These are phyloP conservation scores for Crithidia thermophila DNA, from an alignment of 208 protist species.

Conservation along the genomic window DNA sequence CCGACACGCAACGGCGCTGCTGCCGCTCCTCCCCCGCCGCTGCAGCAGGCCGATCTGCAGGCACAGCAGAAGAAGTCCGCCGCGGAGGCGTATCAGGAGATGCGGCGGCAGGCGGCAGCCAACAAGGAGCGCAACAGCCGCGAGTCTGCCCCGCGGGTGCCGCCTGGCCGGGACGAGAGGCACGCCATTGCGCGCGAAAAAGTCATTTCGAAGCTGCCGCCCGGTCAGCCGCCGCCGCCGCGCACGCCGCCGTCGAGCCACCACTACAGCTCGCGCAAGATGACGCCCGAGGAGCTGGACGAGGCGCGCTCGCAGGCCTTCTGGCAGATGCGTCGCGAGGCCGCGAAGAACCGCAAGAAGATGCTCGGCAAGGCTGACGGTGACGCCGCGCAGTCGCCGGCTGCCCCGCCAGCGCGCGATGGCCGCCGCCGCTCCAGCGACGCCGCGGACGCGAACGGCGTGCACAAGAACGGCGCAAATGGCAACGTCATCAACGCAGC, in stretches of 20 bases:
- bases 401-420: no score
- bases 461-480: slow-evolving; percentile 33
- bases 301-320: slow-evolving; percentile 75
- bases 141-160: slow-evolving; percentile 20
- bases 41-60: slow-evolving; percentile 23
- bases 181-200: not conserved
- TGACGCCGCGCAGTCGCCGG: not conserved
- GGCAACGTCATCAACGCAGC: not conserved
- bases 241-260: slow-evolving; percentile 30
- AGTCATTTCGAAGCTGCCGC: slow-evolving; percentile 12
- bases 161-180: not conserved
- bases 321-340: slow-evolving; percentile 91
- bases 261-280: slow-evolving; percentile 50
- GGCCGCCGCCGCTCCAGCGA: not conserved
- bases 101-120: slow-evolving; percentile 73
- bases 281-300: slow-evolving; percentile 57
- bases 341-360: slow-evolving; percentile 80
- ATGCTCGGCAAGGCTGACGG: slow-evolving; percentile 48
- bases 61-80: slow-evolving; percentile 25
- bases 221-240: slow-evolving; percentile 46
- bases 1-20: no score
- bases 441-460: not conserved
- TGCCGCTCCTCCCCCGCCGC: slow-evolving; percentile 2
- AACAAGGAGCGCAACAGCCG: slow-evolving; percentile 77
- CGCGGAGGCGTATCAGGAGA: slow-evolving; percentile 74